A percentile compares a stretch with the other conserved stretches of the same genome.
Conservation (phyloP, 2,329 filamentous ascomycete species). For the Sporothrix humicola region DNA sequence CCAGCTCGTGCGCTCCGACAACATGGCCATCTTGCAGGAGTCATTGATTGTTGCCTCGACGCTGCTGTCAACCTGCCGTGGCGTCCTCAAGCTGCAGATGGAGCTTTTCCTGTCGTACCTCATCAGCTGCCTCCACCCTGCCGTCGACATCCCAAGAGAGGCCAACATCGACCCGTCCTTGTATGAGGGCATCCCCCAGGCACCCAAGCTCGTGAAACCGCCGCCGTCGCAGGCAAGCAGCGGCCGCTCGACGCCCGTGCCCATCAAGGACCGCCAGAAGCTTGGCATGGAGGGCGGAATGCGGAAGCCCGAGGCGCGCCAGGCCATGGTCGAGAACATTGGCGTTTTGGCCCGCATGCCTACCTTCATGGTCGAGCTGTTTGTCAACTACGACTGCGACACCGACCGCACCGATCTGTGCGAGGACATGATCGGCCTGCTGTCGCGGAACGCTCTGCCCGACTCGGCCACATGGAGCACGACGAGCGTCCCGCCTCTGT, state of each 20-base stretch:
- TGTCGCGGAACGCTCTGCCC: conserved; percentile 92
- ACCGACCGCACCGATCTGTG: conserved; percentile 89
- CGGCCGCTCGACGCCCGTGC: conserved; percentile 86
- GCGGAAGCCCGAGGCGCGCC: conserved; percentile 90
- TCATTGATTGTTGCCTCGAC: conserved; percentile 92
- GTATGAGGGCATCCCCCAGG: conserved; percentile 91
- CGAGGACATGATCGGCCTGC: conserved; percentile 89
- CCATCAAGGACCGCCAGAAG: conserved; percentile 89
- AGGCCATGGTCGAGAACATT: conserved; percentile 98
- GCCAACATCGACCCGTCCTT: conserved; percentile 86
- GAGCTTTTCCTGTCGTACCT: conserved; percentile 95
- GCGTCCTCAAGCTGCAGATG: conserved; percentile 92
- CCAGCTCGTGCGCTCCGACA: conserved; percentile 94
- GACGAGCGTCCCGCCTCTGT: conserved; percentile 93
- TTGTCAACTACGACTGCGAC: conserved; percentile 98
- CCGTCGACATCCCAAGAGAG: conserved; percentile 92
- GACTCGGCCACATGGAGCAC: conserved; percentile 99
- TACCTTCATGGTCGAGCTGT: conserved; percentile 91
- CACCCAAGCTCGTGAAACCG: conserved; percentile 84
- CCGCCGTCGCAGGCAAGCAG: conserved; percentile 74
- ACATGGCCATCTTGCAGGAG: conserved; percentile 92
- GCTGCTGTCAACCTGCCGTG: conserved; percentile 85
- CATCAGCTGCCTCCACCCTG: conserved; percentile 89
- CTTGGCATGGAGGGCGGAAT: conserved; percentile 90
- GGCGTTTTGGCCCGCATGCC: conserved; percentile 91